Percentiles rank a stretch among this genome's conserved stretches.
Evolutionary conservation across 495 filamentous ascomycete genomes (phyloP).

Genomic region (Lasiosphaeria ovina): DNA sequence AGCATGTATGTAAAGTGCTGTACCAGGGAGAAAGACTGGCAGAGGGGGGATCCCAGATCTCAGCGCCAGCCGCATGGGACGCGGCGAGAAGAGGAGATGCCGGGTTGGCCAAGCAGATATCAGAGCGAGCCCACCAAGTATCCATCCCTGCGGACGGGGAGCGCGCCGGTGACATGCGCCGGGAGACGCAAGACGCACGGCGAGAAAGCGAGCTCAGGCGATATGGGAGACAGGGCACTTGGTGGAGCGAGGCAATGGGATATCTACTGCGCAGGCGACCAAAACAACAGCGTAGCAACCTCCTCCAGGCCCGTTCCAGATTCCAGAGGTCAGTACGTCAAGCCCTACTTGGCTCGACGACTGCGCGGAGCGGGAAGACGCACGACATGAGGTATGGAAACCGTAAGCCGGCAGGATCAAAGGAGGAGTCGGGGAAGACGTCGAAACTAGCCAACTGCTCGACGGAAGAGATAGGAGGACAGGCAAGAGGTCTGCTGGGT

Average conservation of each 20-base stretch:
- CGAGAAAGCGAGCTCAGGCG: not conserved
- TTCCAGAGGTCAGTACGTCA: too few relatives aligned
- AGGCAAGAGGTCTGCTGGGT: too few relatives aligned
- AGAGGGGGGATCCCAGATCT: not conserved
- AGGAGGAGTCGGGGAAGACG: not conserved
- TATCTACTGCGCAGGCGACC: too few relatives aligned
- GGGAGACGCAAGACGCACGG: not conserved
- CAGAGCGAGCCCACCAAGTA: too few relatives aligned
- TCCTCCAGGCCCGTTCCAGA: too few relatives aligned
- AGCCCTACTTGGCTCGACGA: too few relatives aligned
- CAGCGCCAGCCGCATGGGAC: constrained; percentile 5
- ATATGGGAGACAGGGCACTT: not conserved
- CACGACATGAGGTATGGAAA: not conserved
- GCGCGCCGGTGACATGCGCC: not conserved
- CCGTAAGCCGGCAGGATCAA: not conserved
- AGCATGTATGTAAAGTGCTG: constrained; percentile 2
- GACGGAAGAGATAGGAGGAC: too few relatives aligned
- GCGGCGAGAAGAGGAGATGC: constrained; percentile 1
- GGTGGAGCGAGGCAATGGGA: too few relatives aligned
- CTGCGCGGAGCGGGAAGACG: not conserved
- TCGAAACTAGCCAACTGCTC: too few relatives aligned
- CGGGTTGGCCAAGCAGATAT: not conserved
- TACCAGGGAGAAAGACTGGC: constrained; percentile 15
- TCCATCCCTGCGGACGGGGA: not conserved
- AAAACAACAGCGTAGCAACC: too few relatives aligned